Conservation (phyloP, 495 filamentous ascomycete genomes). For the Elasticomyces elasticus region DNA sequence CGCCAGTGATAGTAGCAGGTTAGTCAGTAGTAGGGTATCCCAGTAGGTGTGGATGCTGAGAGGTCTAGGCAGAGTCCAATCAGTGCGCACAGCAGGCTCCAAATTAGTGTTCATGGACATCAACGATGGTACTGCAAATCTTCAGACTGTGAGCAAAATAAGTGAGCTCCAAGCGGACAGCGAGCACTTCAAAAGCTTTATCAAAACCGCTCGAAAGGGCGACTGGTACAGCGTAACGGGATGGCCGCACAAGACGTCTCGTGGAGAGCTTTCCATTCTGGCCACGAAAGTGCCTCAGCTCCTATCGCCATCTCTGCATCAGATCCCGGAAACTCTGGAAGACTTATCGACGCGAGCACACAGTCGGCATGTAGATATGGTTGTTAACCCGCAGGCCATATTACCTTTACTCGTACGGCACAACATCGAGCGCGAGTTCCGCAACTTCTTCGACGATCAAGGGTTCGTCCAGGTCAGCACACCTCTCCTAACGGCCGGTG, state of each 20-base stretch:
- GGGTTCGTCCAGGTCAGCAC: constrained; percentile 82
- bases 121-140: constrained; percentile 49
- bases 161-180: constrained; percentile 37
- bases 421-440: constrained; percentile 60
- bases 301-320: constrained; percentile 66
- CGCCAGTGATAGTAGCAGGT: constrained; percentile 3
- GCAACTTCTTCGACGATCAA: constrained; percentile 58
- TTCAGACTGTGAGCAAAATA: constrained; percentile 67
- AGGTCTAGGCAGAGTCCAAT: constrained; percentile 52
- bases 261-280: constrained; percentile 69
- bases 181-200: constrained; percentile 49
- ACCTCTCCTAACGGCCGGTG: constrained; percentile 65
- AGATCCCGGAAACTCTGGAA: constrained; percentile 54
- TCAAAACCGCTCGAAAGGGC: constrained; percentile 52
- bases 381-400: constrained; percentile 55
- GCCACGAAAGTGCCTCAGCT: constrained; percentile 57
- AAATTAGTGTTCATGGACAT: constrained; percentile 82
- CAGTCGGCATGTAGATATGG: constrained; percentile 71
- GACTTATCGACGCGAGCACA: constrained; percentile 56
- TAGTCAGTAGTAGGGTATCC: not conserved
- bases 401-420: constrained; percentile 66
- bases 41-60: constrained; percentile 16
- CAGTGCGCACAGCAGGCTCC: constrained; percentile 47
- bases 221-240: constrained; percentile 67
- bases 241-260: constrained; percentile 54